Evolutionary conservation across 768 basidiomycete species (phyloP).

Genomic region (Cystofilobasidium bisporidii): DNA sequence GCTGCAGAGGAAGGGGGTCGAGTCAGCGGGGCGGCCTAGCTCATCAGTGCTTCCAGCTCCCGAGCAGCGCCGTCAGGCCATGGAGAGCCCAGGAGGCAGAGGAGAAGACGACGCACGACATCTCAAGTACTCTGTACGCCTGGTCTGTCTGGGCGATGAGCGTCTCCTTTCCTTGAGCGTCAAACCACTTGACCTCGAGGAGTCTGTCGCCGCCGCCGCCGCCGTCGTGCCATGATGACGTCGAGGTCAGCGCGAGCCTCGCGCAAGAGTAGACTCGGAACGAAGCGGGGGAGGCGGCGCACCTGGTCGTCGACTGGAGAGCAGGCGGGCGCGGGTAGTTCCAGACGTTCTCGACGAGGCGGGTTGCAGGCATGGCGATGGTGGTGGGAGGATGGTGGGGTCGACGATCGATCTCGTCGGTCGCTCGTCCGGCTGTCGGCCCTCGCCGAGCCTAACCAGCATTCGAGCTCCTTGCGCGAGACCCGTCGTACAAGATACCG

Average conservation of each 20-base stretch:
- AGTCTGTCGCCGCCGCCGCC: slow-evolving; percentile 24
- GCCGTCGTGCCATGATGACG: no score
- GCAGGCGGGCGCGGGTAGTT: slow-evolving; percentile 38
- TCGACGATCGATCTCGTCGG: no score
- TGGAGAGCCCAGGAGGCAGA: not conserved
- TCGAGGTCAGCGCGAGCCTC: no score
- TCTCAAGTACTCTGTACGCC: slow-evolving; percentile 37
- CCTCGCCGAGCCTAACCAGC: no score
- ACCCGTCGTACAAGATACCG: no score
- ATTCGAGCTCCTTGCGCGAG: no score
- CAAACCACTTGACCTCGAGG: slow-evolving; percentile 33
- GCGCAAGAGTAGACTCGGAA: not conserved
- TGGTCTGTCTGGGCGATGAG: slow-evolving; percentile 35
- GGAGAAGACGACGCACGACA: slow-evolving; percentile 30
- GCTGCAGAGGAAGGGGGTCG: slow-evolving; percentile 18
- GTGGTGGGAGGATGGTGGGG: no score
- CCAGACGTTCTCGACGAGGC: slow-evolving; percentile 36
- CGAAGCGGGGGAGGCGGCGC: not conserved
- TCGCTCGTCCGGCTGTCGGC: no score
- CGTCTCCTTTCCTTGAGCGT: slow-evolving; percentile 30
- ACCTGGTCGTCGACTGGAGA: slow-evolving; percentile 32
- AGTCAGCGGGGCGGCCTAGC: no score
- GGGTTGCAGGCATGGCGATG: not conserved
- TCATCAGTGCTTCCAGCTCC: no score
- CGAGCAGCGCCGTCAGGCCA: no score